phyloP scores from a whole-genome alignment of 1,139 yeast genomes.

The Nakaseomyces glabratus region DNA sequence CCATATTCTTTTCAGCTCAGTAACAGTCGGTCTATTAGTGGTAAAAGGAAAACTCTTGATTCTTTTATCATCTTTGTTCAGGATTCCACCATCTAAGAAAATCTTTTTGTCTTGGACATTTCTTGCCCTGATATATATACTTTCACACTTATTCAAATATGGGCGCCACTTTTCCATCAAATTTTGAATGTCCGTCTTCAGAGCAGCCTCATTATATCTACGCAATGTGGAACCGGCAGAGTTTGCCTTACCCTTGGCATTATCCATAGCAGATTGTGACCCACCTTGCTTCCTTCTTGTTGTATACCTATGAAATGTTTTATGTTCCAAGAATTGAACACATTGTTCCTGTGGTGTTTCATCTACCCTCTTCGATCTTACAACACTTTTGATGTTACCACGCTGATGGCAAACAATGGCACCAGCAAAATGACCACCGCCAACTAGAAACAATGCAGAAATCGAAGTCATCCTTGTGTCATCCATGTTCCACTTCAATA shows the following conservation, averaged over 20 bases:
- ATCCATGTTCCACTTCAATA: constrained; percentile 24
- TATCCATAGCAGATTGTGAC: constrained; percentile 86
- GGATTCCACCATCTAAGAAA: constrained; percentile 50
- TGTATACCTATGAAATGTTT: constrained; percentile 90
- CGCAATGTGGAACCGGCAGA: constrained; percentile 92
- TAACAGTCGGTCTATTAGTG: constrained; percentile 76
- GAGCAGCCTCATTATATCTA: constrained; percentile 80
- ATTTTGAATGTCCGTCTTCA: constrained; percentile 66
- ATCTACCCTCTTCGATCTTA: constrained; percentile 31
- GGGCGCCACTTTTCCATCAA: constrained; percentile 57
- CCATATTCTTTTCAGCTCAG: constrained; percentile 83
- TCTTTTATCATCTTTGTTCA: constrained; percentile 45
- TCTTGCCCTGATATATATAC: constrained; percentile 76
- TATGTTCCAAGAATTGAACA: constrained; percentile 61
- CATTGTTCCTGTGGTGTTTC: constrained; percentile 46
- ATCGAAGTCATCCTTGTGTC: constrained; percentile 23
- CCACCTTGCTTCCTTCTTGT: constrained; percentile 98
- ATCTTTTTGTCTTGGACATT: constrained; percentile 62
- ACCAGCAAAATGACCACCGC: constrained; percentile 98
- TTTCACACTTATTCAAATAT: constrained; percentile 49
- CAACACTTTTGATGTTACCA: constrained; percentile 42
- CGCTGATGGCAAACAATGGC: constrained; percentile 76
- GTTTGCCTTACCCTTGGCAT: constrained; percentile 87
- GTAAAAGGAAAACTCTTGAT: constrained; percentile 74
- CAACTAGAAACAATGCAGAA: constrained; percentile 84